A percentile compares a stretch with the other conserved stretches of the same genome.
Conservation (phyloP, 306 rosid genomes). For the Lablab purpureus region DNA sequence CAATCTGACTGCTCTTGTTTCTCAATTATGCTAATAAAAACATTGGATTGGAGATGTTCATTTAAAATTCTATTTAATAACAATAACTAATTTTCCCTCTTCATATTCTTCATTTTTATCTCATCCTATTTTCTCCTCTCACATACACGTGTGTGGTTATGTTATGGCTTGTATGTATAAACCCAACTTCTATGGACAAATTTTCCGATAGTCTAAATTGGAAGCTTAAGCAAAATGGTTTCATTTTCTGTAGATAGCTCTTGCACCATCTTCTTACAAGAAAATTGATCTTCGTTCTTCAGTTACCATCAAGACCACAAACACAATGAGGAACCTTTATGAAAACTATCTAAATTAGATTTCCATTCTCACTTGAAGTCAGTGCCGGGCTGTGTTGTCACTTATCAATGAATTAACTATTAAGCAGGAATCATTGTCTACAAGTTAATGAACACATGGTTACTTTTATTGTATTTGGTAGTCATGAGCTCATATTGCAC, state of each 20-base stretch:
- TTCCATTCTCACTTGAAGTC: constrained; percentile 1
- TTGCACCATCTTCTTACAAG: constrained; percentile 31
- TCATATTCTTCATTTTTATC: constrained; percentile 21
- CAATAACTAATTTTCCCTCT: constrained; percentile 22
- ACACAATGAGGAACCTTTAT: constrained; percentile 18
- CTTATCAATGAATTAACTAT: constrained; percentile 29
- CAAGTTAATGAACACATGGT: constrained; percentile 1
- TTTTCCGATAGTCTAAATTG: constrained; percentile 23
- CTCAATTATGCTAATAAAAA: neutral
- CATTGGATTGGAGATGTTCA: neutral
- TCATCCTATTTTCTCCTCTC: neutral
- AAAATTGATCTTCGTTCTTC: constrained; percentile 17
- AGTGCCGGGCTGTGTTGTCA: constrained; percentile 26
- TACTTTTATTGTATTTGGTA: constrained; percentile 22
- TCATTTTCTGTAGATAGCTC: constrained; percentile 6
- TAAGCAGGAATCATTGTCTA: constrained; percentile 16
- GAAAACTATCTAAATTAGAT: constrained; percentile 36
- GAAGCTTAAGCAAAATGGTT: constrained; percentile 22
- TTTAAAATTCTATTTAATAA: constrained; percentile 26
- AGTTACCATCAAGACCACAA: constrained; percentile 2
- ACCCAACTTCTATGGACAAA: constrained; percentile 9
- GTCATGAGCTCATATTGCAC: constrained; percentile 30
- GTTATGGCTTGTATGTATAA: constrained; percentile 34
- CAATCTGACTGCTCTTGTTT: neutral
- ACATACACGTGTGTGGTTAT: constrained; percentile 13